Evolutionary conservation across 148 eudicot genomes (phyloP).

Genomic region (Beta vulgaris): DNA sequence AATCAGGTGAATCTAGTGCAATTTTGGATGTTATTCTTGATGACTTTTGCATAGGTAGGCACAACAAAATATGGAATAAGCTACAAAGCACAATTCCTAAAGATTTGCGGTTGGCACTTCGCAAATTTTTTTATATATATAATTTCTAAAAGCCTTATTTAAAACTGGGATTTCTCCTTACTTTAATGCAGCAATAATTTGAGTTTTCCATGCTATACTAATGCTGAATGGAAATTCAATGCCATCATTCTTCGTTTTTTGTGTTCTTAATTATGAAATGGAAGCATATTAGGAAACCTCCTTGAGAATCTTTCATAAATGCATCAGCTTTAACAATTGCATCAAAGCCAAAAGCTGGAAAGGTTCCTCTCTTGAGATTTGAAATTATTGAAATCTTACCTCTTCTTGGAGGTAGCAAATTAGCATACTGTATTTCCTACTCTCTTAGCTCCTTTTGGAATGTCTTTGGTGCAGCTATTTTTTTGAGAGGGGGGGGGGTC

Average conservation of each 20-base stretch:
- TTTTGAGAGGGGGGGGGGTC: too few species aligned
- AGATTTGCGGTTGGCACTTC: too few species aligned
- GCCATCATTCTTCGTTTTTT: background rate
- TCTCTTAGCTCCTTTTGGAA: too few species aligned
- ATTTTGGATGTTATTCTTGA: background rate
- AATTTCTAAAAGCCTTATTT: background rate
- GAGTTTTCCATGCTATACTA: background rate
- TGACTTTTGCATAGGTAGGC: background rate
- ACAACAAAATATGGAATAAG: too few species aligned
- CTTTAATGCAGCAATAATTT: background rate
- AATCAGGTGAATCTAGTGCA: conserved; percentile 61
- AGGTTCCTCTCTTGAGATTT: too few species aligned
- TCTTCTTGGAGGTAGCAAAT: too few species aligned
- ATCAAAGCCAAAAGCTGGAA: too few species aligned
- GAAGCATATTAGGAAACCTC: background rate
- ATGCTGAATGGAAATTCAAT: background rate
- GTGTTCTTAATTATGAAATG: background rate
- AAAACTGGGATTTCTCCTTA: background rate
- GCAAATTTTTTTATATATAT: too few species aligned
- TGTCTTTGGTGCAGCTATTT: too few species aligned
- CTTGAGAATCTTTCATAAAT: background rate
- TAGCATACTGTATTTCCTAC: too few species aligned
- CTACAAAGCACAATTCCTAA: background rate
- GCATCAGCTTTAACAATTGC: background rate
- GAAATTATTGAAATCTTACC: too few species aligned